These are phyloP conservation scores for Candolleomyces eurysporus DNA, from an alignment of 768 basidiomycete species.

Conservation along the genomic window DNA sequence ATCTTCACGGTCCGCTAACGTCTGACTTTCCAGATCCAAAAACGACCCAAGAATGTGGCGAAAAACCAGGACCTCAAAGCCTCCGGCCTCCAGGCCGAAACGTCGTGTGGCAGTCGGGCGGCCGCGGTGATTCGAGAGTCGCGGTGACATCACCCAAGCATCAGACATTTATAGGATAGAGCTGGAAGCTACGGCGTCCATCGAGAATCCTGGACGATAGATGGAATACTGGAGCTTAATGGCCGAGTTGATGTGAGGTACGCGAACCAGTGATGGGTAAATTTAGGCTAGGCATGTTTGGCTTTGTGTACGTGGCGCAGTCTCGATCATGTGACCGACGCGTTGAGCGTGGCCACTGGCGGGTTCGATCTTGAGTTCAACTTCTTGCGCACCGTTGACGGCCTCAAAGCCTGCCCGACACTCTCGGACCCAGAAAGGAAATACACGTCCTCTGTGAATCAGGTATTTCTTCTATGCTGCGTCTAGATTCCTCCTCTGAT, in stretches of 20 bases:
- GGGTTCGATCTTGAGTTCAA: background rate
- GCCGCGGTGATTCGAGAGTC: background rate
- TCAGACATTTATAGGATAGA: background rate
- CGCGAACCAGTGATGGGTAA: background rate
- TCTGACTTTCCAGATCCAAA: background rate
- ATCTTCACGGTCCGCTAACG: background rate
- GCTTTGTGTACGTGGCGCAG: slow-evolving; percentile 4
- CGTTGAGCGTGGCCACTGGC: background rate
- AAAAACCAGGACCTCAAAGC: background rate
- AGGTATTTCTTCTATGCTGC: background rate
- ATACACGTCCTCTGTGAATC: background rate
- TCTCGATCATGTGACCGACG: slow-evolving; percentile 2
- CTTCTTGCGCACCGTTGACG: background rate
- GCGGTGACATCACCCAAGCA: background rate
- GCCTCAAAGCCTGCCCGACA: background rate
- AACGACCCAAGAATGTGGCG: background rate
- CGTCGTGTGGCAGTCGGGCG: too few relatives aligned
- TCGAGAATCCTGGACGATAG: background rate
- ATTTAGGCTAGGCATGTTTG: background rate
- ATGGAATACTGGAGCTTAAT: background rate
- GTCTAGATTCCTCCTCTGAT: background rate
- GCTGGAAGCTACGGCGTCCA: background rate
- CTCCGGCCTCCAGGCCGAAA: too few relatives aligned
- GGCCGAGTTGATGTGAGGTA: background rate
- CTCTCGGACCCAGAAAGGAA: background rate